These are phyloP conservation scores for Sphagnum fallax DNA, from an alignment of 228 moss, liverwort and hornwort species.

Conservation along the genomic window DNA sequence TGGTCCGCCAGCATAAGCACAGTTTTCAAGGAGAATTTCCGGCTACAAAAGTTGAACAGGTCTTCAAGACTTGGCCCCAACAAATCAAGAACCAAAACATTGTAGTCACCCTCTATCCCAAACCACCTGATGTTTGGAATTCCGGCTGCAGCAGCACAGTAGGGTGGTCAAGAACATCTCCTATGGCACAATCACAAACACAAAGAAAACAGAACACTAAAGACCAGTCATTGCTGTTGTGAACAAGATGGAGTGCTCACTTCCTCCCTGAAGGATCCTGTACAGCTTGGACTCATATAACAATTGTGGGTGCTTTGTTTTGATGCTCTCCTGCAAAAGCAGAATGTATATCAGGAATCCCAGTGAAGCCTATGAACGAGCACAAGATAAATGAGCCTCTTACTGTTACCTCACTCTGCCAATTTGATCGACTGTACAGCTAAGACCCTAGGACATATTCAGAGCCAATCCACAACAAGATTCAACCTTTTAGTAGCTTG, in stretches of 20 bases:
- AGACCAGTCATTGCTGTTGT: background rate
- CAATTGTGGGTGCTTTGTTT: slow-evolving; percentile 54
- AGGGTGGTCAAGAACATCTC: background rate
- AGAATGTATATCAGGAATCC: background rate
- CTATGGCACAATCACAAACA: background rate
- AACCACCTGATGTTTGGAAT: slow-evolving; percentile 64
- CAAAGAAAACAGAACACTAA: background rate
- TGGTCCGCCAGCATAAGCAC: slow-evolving; percentile 63
- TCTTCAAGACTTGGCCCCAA: slow-evolving; percentile 61
- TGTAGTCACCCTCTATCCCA: slow-evolving; percentile 54
- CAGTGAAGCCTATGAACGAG: too few species aligned
- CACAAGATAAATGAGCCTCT: too few species aligned
- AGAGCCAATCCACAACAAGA: too few species aligned
- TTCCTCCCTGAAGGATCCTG: slow-evolving; percentile 65
- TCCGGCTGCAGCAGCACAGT: slow-evolving; percentile 31
- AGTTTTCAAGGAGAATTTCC: slow-evolving; percentile 54
- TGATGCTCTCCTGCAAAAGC: slow-evolving; percentile 38
- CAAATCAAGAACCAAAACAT: slow-evolving; percentile 57
- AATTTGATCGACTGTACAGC: too few species aligned
- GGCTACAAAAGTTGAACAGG: slow-evolving; percentile 56
- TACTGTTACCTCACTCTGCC: too few species aligned
- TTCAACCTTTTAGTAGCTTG: too few species aligned
- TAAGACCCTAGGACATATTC: too few species aligned
- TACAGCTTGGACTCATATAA: slow-evolving; percentile 58
- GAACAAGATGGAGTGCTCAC: slow-evolving; percentile 14